A percentile compares a stretch with the other conserved stretches of the same genome.
Evolutionary conservation across 1,284 basidiomycete species (phyloP).

Genomic region (Exobasidium cylindrosporum): DNA sequence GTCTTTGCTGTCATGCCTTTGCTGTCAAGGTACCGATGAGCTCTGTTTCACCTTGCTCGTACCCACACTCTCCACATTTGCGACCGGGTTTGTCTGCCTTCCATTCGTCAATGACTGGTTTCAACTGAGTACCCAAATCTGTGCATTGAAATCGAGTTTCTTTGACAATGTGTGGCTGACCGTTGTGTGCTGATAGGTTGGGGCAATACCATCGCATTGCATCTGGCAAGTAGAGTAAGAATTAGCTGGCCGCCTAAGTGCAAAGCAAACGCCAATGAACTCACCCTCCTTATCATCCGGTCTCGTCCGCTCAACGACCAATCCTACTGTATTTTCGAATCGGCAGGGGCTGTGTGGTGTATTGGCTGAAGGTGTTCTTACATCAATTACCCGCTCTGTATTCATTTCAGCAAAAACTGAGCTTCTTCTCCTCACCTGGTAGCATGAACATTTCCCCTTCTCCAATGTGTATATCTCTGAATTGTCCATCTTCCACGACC

Average conservation of each 20-base stretch:
- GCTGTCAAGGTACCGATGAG: conserved; percentile 7
- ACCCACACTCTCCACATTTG: conserved; percentile 23
- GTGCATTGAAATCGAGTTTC: conserved; percentile 84
- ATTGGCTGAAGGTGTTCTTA: conserved; percentile 60
- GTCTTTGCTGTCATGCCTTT: not conserved
- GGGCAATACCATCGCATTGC: conserved; percentile 92
- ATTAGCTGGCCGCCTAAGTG: not conserved
- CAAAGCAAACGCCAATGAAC: not conserved
- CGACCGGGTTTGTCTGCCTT: conserved; percentile 31
- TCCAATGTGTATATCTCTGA: conserved; percentile 80
- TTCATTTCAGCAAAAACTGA: not conserved
- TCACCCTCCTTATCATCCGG: conserved; percentile 58
- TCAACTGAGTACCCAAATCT: conserved; percentile 88
- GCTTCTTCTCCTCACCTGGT: conserved; percentile 64
- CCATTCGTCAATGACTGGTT: conserved; percentile 70
- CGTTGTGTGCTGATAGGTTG: conserved; percentile 63
- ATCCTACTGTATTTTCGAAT: conserved; percentile 82
- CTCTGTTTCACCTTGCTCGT: conserved; percentile 7
- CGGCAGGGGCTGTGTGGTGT: conserved; percentile 93
- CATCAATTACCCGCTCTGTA: not conserved
- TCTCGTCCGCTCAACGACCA: conserved; percentile 89
- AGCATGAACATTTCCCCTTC: conserved; percentile 96
- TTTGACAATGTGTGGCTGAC: conserved; percentile 73
- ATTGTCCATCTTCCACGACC: conserved; percentile 79
- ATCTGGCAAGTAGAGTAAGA: conserved; percentile 62